These are phyloP conservation scores for Ustilago shanxiensis DNA, from an alignment of 1,284 basidiomycete genomes.

Conservation along the genomic window DNA sequence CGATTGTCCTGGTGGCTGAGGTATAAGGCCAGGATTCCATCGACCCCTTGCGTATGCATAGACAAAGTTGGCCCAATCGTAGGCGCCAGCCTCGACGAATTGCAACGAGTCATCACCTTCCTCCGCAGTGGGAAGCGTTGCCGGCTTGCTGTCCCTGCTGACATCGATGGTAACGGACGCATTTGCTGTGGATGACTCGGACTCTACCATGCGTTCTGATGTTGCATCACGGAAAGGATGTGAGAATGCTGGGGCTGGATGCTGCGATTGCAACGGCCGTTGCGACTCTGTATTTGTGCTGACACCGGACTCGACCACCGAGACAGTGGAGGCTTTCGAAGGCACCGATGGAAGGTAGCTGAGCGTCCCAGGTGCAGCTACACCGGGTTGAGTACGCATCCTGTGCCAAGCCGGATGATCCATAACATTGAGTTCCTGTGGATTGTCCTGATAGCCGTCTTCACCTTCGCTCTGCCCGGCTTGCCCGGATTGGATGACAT, in stretches of 20 bases:
- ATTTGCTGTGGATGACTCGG: neutral
- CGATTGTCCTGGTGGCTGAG: conserved; percentile 59
- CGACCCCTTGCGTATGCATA: conserved; percentile 63
- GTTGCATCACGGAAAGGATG: conserved; percentile 24
- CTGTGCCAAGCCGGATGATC: conserved; percentile 49
- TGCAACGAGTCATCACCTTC: conserved; percentile 1
- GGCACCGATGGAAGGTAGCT: conserved; percentile 43
- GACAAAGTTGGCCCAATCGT: conserved; percentile 68
- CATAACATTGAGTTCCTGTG: conserved; percentile 30
- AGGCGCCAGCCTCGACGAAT: conserved; percentile 40
- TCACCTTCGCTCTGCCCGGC: conserved; percentile 16
- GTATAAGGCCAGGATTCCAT: conserved; percentile 61
- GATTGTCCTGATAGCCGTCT: conserved; percentile 34
- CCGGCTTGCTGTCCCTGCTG: neutral
- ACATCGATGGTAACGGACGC: neutral
- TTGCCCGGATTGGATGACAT: neutral
- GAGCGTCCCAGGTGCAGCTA: conserved; percentile 38
- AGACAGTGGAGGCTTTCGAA: conserved; percentile 3
- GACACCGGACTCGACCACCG: neutral
- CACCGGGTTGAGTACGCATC: conserved; percentile 25
- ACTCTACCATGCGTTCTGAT: neutral
- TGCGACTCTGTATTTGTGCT: neutral
- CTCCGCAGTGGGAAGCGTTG: neutral
- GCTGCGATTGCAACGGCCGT: neutral
- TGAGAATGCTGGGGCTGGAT: conserved; percentile 12